phyloP scores from a whole-genome alignment of 495 filamentous ascomycete species.

The Saxispiralis lemnorum region DNA sequence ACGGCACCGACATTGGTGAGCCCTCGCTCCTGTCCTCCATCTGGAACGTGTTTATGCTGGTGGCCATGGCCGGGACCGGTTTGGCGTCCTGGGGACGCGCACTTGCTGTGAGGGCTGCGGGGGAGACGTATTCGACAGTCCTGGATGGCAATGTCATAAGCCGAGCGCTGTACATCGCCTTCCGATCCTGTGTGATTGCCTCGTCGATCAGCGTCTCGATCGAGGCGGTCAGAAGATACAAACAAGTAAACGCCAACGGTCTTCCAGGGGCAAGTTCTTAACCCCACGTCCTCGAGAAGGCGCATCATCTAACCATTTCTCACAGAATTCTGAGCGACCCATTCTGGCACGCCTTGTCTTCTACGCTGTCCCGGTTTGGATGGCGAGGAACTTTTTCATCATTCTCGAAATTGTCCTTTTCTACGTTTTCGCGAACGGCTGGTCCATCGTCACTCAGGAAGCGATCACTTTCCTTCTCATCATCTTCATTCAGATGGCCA shows the following conservation, averaged over 20 bases:
- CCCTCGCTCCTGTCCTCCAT: not conserved
- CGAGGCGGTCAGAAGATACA: not conserved
- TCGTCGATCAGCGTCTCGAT: conserved; percentile 1
- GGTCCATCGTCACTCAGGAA: not conserved
- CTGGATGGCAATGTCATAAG: not conserved
- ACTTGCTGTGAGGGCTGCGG: not conserved
- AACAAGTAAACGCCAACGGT: not conserved
- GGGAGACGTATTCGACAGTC: not conserved
- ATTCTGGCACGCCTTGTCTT: not conserved
- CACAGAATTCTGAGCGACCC: not conserved
- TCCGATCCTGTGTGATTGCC: not conserved
- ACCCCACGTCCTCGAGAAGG: too few relatives aligned
- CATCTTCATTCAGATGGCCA: conserved; percentile 1
- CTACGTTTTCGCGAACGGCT: not conserved
- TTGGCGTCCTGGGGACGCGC: not conserved
- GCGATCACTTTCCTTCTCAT: not conserved
- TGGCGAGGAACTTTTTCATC: not conserved
- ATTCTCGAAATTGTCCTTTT: conserved; percentile 1
- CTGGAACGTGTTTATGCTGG: not conserved
- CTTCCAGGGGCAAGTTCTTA: not conserved
- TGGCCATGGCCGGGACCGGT: not conserved
- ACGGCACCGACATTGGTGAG: not conserved
- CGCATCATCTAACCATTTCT: not conserved
- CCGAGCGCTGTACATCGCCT: not conserved
- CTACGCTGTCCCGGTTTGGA: not conserved